Evolutionary conservation across 2,329 filamentous ascomycete species (phyloP).

Genomic region (Phyllosticta citriasiana): DNA sequence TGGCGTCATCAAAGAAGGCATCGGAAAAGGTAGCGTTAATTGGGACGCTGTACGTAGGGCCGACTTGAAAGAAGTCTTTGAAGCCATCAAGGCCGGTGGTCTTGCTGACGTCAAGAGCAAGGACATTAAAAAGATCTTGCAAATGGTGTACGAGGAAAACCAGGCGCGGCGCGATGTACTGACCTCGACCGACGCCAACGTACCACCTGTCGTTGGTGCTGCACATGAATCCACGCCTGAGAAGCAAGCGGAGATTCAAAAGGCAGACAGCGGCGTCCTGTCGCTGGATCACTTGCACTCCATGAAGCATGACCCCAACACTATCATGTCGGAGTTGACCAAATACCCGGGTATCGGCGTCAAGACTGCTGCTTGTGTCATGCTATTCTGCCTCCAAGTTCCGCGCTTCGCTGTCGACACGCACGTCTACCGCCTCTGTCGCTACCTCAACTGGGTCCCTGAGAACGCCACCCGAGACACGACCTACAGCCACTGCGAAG

Average conservation of each 20-base stretch:
- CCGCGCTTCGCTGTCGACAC: constrained; percentile 58
- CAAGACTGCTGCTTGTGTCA: constrained; percentile 57
- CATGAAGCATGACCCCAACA: constrained; percentile 39
- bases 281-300: constrained; percentile 53
- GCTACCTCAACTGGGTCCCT: constrained; percentile 54
- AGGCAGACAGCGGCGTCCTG: constrained; percentile 49
- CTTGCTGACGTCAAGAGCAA: constrained; percentile 61
- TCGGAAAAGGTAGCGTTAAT: constrained; percentile 62
- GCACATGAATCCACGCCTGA: constrained; percentile 38
- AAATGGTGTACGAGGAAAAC: constrained; percentile 62
- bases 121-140: constrained; percentile 63
- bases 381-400: constrained; percentile 54
- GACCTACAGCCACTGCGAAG: constrained; percentile 51
- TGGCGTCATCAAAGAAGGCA: constrained; percentile 50
- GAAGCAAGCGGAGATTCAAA: constrained; percentile 48
- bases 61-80: constrained; percentile 49
- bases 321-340: constrained; percentile 48
- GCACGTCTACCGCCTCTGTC: constrained; percentile 53
- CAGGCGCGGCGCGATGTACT: constrained; percentile 45
- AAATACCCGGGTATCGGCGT: constrained; percentile 54
- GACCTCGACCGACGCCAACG: constrained; percentile 26
- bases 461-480: constrained; percentile 38
- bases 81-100: constrained; percentile 62
- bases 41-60: constrained; percentile 61
- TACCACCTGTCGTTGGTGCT: constrained; percentile 24